Base-by-base conservation (phyloP, 176 grass and related monocot species). In the Oryza coarctata region DNA sequence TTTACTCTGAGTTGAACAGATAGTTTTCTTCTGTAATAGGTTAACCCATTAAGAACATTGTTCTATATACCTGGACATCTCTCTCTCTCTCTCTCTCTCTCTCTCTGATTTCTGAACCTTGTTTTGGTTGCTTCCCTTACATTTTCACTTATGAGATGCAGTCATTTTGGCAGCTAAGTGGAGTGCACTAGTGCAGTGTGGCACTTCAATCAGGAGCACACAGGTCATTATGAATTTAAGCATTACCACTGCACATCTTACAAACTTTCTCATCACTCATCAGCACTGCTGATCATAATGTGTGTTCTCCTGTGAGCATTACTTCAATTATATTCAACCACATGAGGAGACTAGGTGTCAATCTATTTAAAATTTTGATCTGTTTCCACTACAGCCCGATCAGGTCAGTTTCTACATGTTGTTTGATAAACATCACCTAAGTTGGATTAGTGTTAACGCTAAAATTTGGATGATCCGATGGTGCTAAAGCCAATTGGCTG, bases 1-100 rank as follows among this genome's bases (percentile, higher is more conserved):
- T 71, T 25, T 60, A 25, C 5, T 10, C 23, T 43, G 22, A 67
- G 38, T 35, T 9, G 14, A 5, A 30, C 25, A 39, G 18, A 40
- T 65, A 40, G 26, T 77, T 82, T 60, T 69, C 20, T 81, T 39
- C 65, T 77, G 31, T 12, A 12, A 2, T 31, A 87, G 65, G 18
- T 32, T 31, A 17, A 20, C 45, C 45, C 12, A 9, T 44, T 49
- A 31, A 57, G 66, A 82, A 35, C 49, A 28, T 49, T 64, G 50
- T 63, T 81, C 3, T 61, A 5, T 55, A 20, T 78, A 80, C 17
- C 50, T 1, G 25, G 29, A 50, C 65, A 57, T n/a, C n/a, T n/a
- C n/a, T n/a, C n/a, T n/a, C 32, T 58, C 32, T 26, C 44, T 38
- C 18, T 10, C 50, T 70, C 27, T 28, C 5, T 80, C n/a, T 9